These are phyloP conservation scores for Glebionis coronaria DNA, from an alignment of 129 eudicot species.

Conservation along the genomic window DNA sequence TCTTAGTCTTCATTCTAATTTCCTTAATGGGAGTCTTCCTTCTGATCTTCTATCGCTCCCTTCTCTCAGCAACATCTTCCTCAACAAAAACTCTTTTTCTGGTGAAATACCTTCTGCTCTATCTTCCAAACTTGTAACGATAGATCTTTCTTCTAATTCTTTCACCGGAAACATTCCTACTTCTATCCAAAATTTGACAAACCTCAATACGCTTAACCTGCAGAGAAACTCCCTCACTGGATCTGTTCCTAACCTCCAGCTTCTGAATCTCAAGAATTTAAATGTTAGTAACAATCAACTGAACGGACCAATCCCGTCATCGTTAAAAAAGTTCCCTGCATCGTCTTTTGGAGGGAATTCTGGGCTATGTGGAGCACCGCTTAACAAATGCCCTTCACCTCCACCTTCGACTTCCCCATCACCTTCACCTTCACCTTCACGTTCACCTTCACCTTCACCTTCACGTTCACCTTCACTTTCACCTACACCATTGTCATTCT, in stretches of 20 bases:
- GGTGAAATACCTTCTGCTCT: constrained; percentile 71
- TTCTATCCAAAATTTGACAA: constrained; percentile 49
- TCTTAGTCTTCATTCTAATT: constrained; percentile 78
- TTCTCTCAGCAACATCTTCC: constrained; percentile 60
- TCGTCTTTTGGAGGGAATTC: constrained; percentile 72
- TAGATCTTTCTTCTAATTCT: constrained; percentile 85
- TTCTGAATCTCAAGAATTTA: constrained; percentile 42
- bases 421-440: constrained; percentile 27
- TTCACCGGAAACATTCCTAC: constrained; percentile 66
- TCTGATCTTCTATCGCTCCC: constrained; percentile 70
- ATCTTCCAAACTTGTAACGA: constrained; percentile 45
- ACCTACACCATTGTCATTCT: constrained; percentile 17
- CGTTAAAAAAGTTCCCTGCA: constrained; percentile 53
- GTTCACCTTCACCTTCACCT: constrained; percentile 33
- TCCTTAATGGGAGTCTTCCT: constrained; percentile 69
- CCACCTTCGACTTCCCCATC: constrained; percentile 39
- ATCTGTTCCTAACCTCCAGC: constrained; percentile 46
- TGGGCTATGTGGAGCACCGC: constrained; percentile 71
- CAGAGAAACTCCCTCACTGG: constrained; percentile 74
- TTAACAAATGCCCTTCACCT: constrained; percentile 40
- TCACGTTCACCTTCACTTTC: constrained; percentile 24
- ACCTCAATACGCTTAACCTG: constrained; percentile 45
- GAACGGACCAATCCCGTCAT: constrained; percentile 68
- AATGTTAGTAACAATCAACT: constrained; percentile 69
- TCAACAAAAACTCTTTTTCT: constrained; percentile 61